These are phyloP conservation scores for Penicillium parvum DNA, from an alignment of 495 filamentous ascomycete genomes.

Conservation along the genomic window DNA sequence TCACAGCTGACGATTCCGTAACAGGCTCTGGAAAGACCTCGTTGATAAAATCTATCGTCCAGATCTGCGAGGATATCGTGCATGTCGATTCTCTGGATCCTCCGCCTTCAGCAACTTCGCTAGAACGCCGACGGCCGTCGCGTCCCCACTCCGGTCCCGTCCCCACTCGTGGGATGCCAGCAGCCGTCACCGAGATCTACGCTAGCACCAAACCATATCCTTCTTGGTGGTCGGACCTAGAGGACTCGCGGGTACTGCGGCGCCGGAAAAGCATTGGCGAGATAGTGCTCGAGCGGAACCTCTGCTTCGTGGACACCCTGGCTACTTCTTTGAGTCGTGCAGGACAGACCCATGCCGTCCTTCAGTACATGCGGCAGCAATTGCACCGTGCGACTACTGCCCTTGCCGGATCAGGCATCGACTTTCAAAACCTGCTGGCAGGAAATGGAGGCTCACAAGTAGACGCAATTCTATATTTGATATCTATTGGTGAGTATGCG, in stretches of 20 bases:
- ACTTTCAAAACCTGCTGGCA: conserved; percentile 75
- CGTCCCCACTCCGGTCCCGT: conserved; percentile 31
- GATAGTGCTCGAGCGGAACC: conserved; percentile 80
- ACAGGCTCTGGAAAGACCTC: conserved; percentile 77
- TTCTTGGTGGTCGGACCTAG: conserved; percentile 89
- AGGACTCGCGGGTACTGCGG: conserved; percentile 63
- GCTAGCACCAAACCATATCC: conserved; percentile 94
- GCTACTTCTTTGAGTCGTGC: conserved; percentile 64
- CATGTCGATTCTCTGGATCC: conserved; percentile 89
- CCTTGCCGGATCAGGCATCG: conserved; percentile 57
- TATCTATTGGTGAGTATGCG: conserved; percentile 55
- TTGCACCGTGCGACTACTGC: conserved; percentile 60
- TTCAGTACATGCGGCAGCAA: conserved; percentile 73
- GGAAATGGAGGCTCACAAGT: conserved; percentile 86
- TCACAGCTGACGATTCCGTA: background rate
- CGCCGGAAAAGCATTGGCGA: conserved; percentile 79
- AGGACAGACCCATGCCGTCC: conserved; percentile 63
- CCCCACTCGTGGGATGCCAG: conserved; percentile 24
- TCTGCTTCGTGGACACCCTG: conserved; percentile 93
- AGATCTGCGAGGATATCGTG: conserved; percentile 93
- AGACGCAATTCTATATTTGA: conserved; percentile 81
- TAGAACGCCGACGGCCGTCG: conserved; percentile 23
- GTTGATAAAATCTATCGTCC: conserved; percentile 87
- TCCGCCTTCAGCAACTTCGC: conserved; percentile 34
- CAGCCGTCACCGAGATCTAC: conserved; percentile 70